A percentile compares a stretch with the other conserved stretches of the same genome.
Conservation (phyloP, 2,329 filamentous ascomycete genomes). For the Fusarium nygamai region DNA sequence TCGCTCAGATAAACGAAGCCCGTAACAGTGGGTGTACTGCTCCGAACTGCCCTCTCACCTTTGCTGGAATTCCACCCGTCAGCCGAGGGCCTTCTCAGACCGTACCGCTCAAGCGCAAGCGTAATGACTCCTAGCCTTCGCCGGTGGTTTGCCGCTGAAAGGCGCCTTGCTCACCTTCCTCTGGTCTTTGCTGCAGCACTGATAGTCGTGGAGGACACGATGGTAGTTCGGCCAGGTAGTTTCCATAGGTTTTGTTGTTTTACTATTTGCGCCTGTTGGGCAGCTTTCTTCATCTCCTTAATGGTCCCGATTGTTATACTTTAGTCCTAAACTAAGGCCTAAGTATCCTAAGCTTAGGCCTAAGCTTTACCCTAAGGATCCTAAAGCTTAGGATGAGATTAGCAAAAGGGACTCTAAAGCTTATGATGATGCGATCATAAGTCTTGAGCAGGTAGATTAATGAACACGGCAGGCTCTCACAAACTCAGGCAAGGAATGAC, state of each 20-base stretch:
- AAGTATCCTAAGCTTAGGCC: neutral
- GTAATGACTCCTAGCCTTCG: neutral
- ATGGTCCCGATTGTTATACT: no score
- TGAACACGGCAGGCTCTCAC: accelerated
- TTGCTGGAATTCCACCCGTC: no score
- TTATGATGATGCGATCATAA: neutral
- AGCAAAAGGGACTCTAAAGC: neutral
- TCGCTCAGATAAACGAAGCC: neutral
- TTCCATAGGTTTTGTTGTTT: no score
- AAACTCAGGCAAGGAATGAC: accelerated
- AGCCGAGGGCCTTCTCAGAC: neutral
- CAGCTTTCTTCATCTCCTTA: neutral
- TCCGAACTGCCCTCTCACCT: neutral
- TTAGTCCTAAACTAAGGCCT: no score
- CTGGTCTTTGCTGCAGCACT: no score
- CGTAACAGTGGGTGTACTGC: neutral
- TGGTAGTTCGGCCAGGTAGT: no score
- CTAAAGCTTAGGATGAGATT: accelerated
- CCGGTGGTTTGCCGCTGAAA: neutral
- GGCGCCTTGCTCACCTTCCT: neutral
- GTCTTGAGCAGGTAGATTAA: accelerated
- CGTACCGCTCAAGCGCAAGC: neutral
- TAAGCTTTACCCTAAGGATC: neutral
- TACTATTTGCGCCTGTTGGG: neutral
- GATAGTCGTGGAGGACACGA: no score